phyloP scores from a whole-genome alignment of 257 asterid genomes.

The Ehretia macrophylla region DNA sequence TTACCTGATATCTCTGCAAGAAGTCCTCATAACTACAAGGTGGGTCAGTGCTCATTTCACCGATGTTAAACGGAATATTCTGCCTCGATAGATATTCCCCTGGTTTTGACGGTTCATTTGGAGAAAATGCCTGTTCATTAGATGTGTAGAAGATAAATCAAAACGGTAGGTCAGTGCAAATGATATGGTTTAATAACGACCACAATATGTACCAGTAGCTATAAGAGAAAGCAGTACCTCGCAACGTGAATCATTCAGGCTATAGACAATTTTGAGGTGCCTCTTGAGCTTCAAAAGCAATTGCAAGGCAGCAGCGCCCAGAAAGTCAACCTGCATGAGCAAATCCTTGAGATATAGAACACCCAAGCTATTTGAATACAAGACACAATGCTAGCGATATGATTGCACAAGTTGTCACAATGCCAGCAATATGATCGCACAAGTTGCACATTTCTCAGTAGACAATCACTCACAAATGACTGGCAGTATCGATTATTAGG shows the following conservation, averaged over 20 bases:
- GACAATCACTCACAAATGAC: no score
- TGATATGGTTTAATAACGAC: no score
- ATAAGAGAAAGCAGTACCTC: conserved; percentile 45
- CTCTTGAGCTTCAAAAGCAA: conserved; percentile 91
- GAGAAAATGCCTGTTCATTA: conserved; percentile 64
- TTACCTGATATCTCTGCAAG: conserved; percentile 78
- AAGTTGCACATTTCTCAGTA: no score
- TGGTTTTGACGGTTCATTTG: conserved; percentile 70
- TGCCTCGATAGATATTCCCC: conserved; percentile 72
- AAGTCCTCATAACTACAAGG: conserved; percentile 64
- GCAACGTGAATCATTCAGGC: conserved; percentile 85
- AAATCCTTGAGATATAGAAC: not conserved
- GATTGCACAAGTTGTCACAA: no score
- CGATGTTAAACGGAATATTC: conserved; percentile 50
- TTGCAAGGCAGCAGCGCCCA: conserved; percentile 85
- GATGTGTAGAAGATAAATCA: not conserved
- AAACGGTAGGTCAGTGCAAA: not conserved
- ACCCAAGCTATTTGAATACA: not conserved
- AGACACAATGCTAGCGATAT: no score
- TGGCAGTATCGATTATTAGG: no score
- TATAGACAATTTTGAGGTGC: conserved; percentile 80
- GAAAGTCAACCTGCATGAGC: conserved; percentile 62
- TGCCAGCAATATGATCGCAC: no score
- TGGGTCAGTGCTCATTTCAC: conserved; percentile 60
- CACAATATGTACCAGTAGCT: not conserved